Evolutionary conservation across 2,329 filamentous ascomycete genomes (phyloP), one percentile per base, ranked within the genome.

Genomic region (Chaetomium olivaceum): DNA sequence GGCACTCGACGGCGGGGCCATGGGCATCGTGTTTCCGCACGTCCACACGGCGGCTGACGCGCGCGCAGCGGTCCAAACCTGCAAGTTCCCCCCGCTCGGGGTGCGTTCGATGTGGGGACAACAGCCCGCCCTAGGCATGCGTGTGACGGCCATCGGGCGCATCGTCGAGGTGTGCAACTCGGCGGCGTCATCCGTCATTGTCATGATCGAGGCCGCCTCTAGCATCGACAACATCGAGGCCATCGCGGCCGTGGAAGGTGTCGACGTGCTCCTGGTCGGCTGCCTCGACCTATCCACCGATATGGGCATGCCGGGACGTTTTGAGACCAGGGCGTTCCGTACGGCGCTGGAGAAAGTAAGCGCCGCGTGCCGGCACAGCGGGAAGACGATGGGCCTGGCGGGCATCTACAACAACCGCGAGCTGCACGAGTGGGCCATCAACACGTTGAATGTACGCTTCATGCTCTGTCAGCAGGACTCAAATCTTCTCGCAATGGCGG

Each of bases 381-480:
- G 54, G 23, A 57, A 39, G 54, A 39, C 23, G 1, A 57, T 57
- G 54, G 54, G 54, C 2, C 23, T 57, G 19, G 54, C 54, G 9
- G 54, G 54, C 19, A 36, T 57, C 33, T 57, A 57, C 54, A 57
- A 57, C 33, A 57, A 57, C 25, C 54, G 54, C 16, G 54, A 57
- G 29, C 29, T 57, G 19, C 54, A 57, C 21, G 54, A 57, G 16
- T 57, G 54, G 54, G 54, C 54, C n/a, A 57, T 57, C 31, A 57
- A 57, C 33, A 57, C 54, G 29, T 11, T 57, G 3, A 27, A 27
- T 16, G 54, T 57, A 8, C 54, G 54, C 8, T 57, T 57, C 8
- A 57, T 57, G 19, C 54, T 57, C 16, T 57, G 54, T n/a, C 54
- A 57, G 54, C 54, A 57, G 14, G 54, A 57, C 31, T 57, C 54